phyloP scores from a whole-genome alignment of 2,329 filamentous ascomycete species.

The Xylaria arbuscula region DNA sequence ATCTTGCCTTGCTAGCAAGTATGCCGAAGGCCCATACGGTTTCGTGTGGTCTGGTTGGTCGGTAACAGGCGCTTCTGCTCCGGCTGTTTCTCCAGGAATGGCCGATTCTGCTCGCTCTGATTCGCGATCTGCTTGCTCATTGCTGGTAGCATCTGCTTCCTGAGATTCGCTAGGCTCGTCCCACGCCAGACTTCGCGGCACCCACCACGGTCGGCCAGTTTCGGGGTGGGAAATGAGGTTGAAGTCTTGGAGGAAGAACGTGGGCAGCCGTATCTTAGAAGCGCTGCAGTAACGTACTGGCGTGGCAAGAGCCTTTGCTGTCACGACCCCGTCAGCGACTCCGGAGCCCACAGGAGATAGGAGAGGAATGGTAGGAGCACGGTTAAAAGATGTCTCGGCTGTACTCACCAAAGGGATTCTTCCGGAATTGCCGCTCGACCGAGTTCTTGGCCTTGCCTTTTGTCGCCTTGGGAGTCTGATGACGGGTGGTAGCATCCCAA shows the following conservation, averaged over 20 bases:
- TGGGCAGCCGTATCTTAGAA: conserved; percentile 63
- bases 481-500: conserved; percentile 58
- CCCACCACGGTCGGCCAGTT: conserved; percentile 64
- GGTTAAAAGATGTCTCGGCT: background rate
- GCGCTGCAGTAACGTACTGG: conserved; percentile 67
- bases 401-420: conserved; percentile 72
- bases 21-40: conserved; percentile 45
- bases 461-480: conserved; percentile 54
- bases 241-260: conserved; percentile 73
- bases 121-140: conserved; percentile 4
- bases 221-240: conserved; percentile 65
- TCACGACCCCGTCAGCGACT: conserved; percentile 5
- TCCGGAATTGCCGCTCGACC: conserved; percentile 68
- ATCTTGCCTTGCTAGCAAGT: conserved; percentile 50
- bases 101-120: background rate
- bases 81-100: background rate
- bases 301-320: conserved; percentile 71
- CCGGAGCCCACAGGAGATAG: conserved; percentile 3
- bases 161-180: conserved; percentile 29
- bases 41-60: background rate
- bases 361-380: background rate
- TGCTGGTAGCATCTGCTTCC: conserved; percentile 2
- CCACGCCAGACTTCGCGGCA: conserved; percentile 59
- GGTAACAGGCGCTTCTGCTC: background rate
- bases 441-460: conserved; percentile 51